These are phyloP conservation scores for Acer yangbiense DNA, from an alignment of 345 rosid genomes.

Conservation along the genomic window DNA sequence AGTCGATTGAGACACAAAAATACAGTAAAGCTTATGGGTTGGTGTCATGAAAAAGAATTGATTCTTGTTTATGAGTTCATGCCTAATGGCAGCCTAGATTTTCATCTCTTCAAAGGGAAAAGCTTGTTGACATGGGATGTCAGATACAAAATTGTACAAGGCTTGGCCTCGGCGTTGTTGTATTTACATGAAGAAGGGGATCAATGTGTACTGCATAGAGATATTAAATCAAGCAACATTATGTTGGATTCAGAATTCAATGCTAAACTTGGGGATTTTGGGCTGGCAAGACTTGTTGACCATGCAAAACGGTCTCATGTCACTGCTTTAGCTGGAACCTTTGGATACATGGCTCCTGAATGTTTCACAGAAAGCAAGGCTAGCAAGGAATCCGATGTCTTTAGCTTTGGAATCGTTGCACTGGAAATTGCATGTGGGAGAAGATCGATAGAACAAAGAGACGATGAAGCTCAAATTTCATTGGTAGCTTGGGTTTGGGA, in stretches of 20 bases:
- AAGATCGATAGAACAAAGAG: constrained; percentile 8
- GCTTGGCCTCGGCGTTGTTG: constrained; percentile 28
- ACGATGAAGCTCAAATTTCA: not conserved
- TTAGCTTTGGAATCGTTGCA: constrained; percentile 40
- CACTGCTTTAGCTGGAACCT: constrained; percentile 25
- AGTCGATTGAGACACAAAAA: constrained; percentile 40
- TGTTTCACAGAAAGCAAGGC: constrained; percentile 21
- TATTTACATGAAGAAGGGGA: constrained; percentile 44
- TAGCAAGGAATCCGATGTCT: constrained; percentile 38
- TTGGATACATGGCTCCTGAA: constrained; percentile 41
- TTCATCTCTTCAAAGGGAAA: constrained; percentile 21
- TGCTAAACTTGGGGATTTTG: constrained; percentile 38
- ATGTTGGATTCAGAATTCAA: constrained; percentile 21
- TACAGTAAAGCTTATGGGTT: constrained; percentile 39
- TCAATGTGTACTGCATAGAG: constrained; percentile 35
- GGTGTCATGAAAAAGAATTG: constrained; percentile 37
- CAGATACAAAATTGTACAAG: constrained; percentile 28
- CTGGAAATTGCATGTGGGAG: constrained; percentile 35
- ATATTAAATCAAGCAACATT: constrained; percentile 36
- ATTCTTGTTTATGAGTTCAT: constrained; percentile 39
- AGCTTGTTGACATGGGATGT: constrained; percentile 23
- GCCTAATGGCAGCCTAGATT: constrained; percentile 40
- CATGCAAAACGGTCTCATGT: constrained; percentile 32
- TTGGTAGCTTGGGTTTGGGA: constrained; percentile 18
- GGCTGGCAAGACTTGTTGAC: constrained; percentile 32